Evolutionary conservation across 306 rosid genomes (phyloP).

Genomic region (Prunus mira): DNA sequence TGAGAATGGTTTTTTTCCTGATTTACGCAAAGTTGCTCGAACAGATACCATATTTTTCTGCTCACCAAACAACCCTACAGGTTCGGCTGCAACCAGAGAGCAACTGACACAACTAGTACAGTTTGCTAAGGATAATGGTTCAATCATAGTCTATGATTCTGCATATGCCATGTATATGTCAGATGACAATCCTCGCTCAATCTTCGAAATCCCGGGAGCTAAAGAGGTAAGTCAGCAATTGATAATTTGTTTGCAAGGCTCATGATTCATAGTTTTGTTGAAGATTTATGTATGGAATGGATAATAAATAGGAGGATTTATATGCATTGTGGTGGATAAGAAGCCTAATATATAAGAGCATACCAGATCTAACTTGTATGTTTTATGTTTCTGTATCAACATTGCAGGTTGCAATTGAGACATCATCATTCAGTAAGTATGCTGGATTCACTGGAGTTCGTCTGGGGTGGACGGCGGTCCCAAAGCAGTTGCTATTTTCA

Average conservation of each 20-base stretch:
- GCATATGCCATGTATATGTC: constrained; percentile 91
- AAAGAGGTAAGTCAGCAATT: constrained; percentile 54
- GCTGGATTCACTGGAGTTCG: constrained; percentile 99
- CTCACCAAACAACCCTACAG: constrained; percentile 88
- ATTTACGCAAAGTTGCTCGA: constrained; percentile 30
- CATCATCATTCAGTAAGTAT: constrained; percentile 87
- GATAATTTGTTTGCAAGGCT: background rate
- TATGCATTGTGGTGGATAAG: too few relatives aligned
- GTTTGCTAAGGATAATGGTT: constrained; percentile 85
- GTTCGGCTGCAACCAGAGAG: constrained; percentile 84
- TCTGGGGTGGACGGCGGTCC: constrained; percentile 92
- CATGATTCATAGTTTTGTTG: constrained; percentile 1
- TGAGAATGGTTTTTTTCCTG: constrained; percentile 58
- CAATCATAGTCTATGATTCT: constrained; percentile 84
- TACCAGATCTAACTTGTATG: background rate
- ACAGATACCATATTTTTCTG: constrained; percentile 59
- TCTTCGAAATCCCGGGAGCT: constrained; percentile 97
- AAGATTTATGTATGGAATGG: too few relatives aligned
- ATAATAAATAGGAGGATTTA: too few relatives aligned
- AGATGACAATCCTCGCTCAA: constrained; percentile 78
- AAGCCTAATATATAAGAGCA: too few relatives aligned
- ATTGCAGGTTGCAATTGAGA: constrained; percentile 92
- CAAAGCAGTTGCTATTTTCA: constrained; percentile 75
- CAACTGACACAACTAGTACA: constrained; percentile 68
- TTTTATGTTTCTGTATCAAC: background rate